A percentile compares a stretch with the other conserved stretches of the same genome.
These are phyloP conservation scores for Starmerella vaccinii DNA, from an alignment of 805 yeast species.

Conservation along the genomic window DNA sequence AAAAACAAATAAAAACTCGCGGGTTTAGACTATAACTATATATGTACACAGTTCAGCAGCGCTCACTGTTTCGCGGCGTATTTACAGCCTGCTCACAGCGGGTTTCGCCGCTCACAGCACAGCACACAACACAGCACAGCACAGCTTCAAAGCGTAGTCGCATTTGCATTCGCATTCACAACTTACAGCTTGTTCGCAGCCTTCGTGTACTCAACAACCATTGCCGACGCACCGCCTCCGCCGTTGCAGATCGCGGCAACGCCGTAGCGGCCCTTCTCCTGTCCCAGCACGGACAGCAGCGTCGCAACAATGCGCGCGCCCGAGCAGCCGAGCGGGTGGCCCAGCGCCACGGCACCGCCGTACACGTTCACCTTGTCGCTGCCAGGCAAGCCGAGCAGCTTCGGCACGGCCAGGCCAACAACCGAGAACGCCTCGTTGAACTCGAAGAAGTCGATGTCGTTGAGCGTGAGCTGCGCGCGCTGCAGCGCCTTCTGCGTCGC, in stretches of 20 bases:
- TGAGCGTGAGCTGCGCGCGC: conserved; percentile 58
- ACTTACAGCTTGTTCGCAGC: conserved; percentile 28
- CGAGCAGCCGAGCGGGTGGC: conserved; percentile 93
- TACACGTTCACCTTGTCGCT: conserved; percentile 69
- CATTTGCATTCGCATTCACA: neutral
- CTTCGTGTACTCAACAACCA: conserved; percentile 62
- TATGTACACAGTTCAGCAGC: too few relatives aligned
- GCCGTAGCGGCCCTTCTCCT: conserved; percentile 83
- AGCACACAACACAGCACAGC: too few relatives aligned
- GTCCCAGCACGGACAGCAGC: conserved; percentile 62
- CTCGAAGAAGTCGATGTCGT: conserved; percentile 81
- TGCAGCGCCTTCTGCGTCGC: conserved; percentile 94
- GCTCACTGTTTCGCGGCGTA: neutral
- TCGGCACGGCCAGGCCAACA: conserved; percentile 83
- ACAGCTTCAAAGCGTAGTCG: too few relatives aligned
- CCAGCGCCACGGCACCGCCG: conserved; percentile 96
- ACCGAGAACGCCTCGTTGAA: conserved; percentile 97
- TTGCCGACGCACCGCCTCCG: conserved; percentile 97
- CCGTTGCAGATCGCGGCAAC: conserved; percentile 97
- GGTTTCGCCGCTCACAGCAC: too few relatives aligned
- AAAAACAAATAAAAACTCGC: too few relatives aligned
- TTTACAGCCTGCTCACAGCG: too few relatives aligned
- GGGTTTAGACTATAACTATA: neutral
- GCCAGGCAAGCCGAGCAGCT: conserved; percentile 51
- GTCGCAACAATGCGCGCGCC: conserved; percentile 94